Percentiles rank a stretch among this genome's conserved stretches.
Evolutionary conservation across 352 stramenopile species (phyloP).

Genomic region (Phytophthora ramorum): DNA sequence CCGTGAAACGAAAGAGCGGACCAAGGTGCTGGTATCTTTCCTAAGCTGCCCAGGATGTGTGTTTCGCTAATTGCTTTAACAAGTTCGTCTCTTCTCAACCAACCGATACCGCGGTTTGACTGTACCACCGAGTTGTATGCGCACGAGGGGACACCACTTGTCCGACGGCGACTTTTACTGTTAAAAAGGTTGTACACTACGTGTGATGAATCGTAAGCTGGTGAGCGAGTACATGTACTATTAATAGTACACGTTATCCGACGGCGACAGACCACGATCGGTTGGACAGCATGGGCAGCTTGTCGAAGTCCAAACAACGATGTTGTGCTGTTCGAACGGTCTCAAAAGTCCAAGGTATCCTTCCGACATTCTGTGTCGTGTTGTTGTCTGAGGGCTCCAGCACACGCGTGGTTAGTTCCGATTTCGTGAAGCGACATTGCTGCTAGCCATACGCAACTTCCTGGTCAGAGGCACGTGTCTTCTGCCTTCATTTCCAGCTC

Average conservation of each 20-base stretch:
- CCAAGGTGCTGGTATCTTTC: not conserved
- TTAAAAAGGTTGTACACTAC: not conserved
- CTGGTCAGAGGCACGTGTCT: too few species aligned
- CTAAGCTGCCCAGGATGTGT: conserved; percentile 1
- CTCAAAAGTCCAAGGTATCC: not conserved
- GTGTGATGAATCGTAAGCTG: too few species aligned
- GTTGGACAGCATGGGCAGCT: too few species aligned
- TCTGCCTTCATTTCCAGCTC: too few species aligned
- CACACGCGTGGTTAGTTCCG: too few species aligned
- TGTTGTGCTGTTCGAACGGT: not conserved
- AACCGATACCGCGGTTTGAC: not conserved
- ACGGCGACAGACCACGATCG: too few species aligned
- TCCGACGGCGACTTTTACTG: conserved; percentile 9
- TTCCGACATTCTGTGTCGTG: not conserved
- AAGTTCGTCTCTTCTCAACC: not conserved
- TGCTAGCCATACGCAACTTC: too few species aligned
- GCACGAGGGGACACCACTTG: not conserved
- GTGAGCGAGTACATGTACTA: too few species aligned
- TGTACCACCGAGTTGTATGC: too few species aligned
- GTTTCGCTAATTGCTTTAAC: conserved; percentile 13
- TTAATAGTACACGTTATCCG: too few species aligned
- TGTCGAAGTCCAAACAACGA: not conserved
- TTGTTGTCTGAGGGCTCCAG: not conserved
- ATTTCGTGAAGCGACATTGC: too few species aligned
- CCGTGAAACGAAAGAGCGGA: not conserved